Evolutionary conservation across 2,329 filamentous ascomycete genomes (phyloP), one percentile per base, ranked within the genome.

Genomic region (Epichloe coenophiala): DNA sequence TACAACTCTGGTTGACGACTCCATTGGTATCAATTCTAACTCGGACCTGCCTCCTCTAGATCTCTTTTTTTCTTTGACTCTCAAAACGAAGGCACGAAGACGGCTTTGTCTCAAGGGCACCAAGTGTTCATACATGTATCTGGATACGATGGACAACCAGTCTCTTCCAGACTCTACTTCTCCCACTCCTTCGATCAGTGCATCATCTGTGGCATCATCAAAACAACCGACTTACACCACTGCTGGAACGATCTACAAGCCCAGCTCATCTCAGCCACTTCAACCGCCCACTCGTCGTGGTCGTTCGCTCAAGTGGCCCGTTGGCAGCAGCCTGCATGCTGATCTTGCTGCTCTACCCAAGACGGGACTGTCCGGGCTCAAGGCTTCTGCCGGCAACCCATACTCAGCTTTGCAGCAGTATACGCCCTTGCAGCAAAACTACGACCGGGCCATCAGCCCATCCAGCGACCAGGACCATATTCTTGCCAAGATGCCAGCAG

Each of bases 201-300:
- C 50, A 33, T 41, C 53, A 17, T 55, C 58, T 47, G 51, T 51
- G 31, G 57, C 57, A 38, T 53, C 57, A 37, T 56, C 53, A 51
- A 64, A 59, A 50, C 68, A 69, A 54, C 65, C 66, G 27, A 72
- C 69, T 43, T 79, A 77, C 58, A 78, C 75, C 15, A 78, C 76
- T 7, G 76, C 76, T 21, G 76, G 76, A n/a, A 77, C 76, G 4
- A 66, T 76, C 45, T 78, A 75, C 62, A 74, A 75, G 36, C 73
- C 75, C 3, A 67, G 67, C 52, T 62, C 67, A 13, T 60, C 67
- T 13, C 66, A 69, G 41, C 71, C 72, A 13, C 64, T 78, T 27
- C 74, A 77, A 54, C 69, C 76, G 43, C 76, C 76, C 35, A 62
- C 71, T 51, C 72, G 76, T 50, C 72, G 74, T 54, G 72, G 72